These are phyloP conservation scores for Trichoderma parareesei DNA, from an alignment of 495 filamentous ascomycete species.

Conservation along the genomic window DNA sequence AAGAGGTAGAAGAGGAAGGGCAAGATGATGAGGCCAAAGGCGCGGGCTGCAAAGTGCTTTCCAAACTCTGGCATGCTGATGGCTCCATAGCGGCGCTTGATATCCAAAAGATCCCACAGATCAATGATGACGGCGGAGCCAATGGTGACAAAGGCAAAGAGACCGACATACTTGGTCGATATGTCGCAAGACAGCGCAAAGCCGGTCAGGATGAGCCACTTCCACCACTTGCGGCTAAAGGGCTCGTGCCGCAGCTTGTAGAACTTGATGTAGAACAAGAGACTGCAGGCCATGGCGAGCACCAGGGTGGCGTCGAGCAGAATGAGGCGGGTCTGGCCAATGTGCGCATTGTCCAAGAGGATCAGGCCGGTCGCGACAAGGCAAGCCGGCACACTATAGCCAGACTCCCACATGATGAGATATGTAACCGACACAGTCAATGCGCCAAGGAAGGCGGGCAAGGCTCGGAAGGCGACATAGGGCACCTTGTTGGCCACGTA, in stretches of 20 bases:
- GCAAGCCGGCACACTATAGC: constrained; percentile 89
- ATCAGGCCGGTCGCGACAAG: constrained; percentile 78
- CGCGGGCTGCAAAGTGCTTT: constrained; percentile 84
- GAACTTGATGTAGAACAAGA: constrained; percentile 92
- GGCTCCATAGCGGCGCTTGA: constrained; percentile 70
- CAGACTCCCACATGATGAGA: constrained; percentile 99
- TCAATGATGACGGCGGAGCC: constrained; percentile 89
- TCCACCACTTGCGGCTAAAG: constrained; percentile 97
- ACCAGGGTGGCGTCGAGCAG: constrained; percentile 91
- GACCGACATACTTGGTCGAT: constrained; percentile 94
- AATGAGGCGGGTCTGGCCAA: constrained; percentile 93
- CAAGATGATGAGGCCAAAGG: constrained; percentile 73
- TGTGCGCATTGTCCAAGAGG: constrained; percentile 96
- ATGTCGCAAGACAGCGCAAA: constrained; percentile 94
- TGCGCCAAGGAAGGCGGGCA: constrained; percentile 87
- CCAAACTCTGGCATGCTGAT: constrained; percentile 69
- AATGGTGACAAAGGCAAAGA: constrained; percentile 96
- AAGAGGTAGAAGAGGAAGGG: constrained; percentile 98
- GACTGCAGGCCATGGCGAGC: constrained; percentile 87
- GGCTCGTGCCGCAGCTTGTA: constrained; percentile 90
- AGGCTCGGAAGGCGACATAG: constrained; percentile 87
- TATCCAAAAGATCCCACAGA: constrained; percentile 87
- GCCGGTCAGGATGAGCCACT: constrained; percentile 93
- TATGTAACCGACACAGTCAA: constrained; percentile 92
- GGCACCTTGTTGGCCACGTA: constrained; percentile 96